Conservation (phyloP, 108 stramenopile species). For the Asterionellopsis glacialis region DNA sequence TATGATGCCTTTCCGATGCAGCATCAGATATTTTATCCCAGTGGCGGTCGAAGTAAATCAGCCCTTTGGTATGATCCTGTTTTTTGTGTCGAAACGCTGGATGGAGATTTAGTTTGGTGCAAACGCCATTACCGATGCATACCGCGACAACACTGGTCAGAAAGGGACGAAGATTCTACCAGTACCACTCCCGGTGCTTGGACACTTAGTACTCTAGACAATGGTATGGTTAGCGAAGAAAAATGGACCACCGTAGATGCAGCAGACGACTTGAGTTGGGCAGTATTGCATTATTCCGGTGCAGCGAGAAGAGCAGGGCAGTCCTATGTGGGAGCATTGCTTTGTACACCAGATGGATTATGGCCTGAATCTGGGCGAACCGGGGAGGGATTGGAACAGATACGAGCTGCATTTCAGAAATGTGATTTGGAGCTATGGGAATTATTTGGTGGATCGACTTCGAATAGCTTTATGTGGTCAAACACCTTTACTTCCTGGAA, state of each 20-base stretch:
- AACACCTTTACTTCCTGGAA: too few relatives aligned
- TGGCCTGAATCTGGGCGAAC: constrained; percentile 35
- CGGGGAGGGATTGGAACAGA: too few relatives aligned
- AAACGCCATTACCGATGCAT: constrained; percentile 48
- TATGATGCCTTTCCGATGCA: constrained; percentile 96
- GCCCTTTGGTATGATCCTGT: constrained; percentile 95
- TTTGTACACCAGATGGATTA: constrained; percentile 86
- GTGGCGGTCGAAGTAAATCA: constrained; percentile 25
- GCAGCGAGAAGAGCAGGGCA: constrained; percentile 90
- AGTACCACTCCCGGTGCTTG: constrained; percentile 72
- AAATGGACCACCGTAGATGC: constrained; percentile 90
- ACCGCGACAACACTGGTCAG: constrained; percentile 70
- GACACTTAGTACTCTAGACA: constrained; percentile 80
- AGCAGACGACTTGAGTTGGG: constrained; percentile 90
- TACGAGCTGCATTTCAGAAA: too few relatives aligned
- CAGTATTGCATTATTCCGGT: constrained; percentile 91
- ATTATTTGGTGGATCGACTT: too few relatives aligned
- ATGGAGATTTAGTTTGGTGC: constrained; percentile 89
- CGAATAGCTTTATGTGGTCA: too few relatives aligned
- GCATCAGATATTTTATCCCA: constrained; percentile 74
- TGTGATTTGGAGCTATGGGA: too few relatives aligned
- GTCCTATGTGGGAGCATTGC: constrained; percentile 82
- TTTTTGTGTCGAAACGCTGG: constrained; percentile 91
- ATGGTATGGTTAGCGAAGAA: constrained; percentile 87
- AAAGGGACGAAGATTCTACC: constrained; percentile 40